A percentile compares a stretch with the other conserved stretches of the same genome.
Conservation (phyloP, 2,329 filamentous ascomycete species). For the Ceratocystis eucalypticola region DNA sequence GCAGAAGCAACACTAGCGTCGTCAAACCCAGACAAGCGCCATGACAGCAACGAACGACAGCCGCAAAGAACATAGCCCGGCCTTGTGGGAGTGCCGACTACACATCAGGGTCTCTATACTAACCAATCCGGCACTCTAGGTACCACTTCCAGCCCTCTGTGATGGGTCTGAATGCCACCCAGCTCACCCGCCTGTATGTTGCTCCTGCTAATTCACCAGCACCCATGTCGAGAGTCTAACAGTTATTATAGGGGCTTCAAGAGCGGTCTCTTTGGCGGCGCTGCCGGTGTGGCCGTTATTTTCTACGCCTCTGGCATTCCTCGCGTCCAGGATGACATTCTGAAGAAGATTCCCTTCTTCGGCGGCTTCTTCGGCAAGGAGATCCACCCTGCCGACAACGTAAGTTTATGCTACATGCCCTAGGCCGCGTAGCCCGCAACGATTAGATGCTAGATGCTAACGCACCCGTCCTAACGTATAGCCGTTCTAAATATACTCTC, state of each 20-base stretch:
- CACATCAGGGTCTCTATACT: constrained; percentile 23
- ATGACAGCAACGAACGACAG: no score
- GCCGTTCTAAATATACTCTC: constrained; percentile 20
- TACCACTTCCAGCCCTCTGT: constrained; percentile 47
- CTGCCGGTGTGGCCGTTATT: constrained; percentile 43
- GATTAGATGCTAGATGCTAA: not conserved
- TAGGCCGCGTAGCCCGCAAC: not conserved
- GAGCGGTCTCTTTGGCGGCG: constrained; percentile 42
- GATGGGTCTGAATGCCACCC: constrained; percentile 38
- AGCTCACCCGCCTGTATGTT: constrained; percentile 40
- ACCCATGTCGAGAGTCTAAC: not conserved
- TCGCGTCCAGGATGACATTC: constrained; percentile 44
- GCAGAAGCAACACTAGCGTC: no score
- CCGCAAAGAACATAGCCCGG: no score
- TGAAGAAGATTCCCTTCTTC: constrained; percentile 33
- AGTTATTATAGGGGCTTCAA: constrained; percentile 35
- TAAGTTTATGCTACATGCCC: constrained; percentile 2
- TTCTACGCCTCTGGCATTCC: constrained; percentile 51
- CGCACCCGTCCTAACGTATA: not conserved
- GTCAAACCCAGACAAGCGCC: no score
- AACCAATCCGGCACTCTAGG: constrained; percentile 28
- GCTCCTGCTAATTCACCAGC: not conserved
- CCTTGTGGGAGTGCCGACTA: constrained; percentile 6
- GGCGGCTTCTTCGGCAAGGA: constrained; percentile 8
- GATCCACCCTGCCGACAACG: constrained; percentile 19